Base-by-base conservation (phyloP, 1,284 basidiomycete species). In the Schizophyllum amplum region DNA sequence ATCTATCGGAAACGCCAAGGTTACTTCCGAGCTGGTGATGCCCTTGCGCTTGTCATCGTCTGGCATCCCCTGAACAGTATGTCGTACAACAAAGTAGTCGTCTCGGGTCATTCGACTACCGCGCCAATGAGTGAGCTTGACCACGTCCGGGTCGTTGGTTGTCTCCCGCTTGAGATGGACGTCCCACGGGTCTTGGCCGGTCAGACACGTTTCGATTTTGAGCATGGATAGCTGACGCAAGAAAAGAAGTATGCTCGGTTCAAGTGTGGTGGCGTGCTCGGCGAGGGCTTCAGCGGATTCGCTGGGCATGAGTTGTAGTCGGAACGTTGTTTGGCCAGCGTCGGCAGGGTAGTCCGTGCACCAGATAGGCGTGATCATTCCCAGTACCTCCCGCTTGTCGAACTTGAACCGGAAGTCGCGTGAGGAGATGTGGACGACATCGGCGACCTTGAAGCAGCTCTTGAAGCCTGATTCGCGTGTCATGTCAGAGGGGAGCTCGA, bases 351-450 rank as follows among this genome's bases (percentile, higher is more conserved):
- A 47, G 13, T 56, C 51, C 5, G 52, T 27, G 9, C 17, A 42
- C 55, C 55, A 56, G 33, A 27, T 27, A 26, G 55, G 55, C 2
- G 55, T 56, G 21, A 56, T 53, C 55, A 56, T 56, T 2, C 55
- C 55, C 4, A 56, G 25, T 24, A 52, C 17, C 7, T 42, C 33
- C 13, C 33, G 33, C 42, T 56, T 56, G 24, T 56, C 55, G 47
- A 56, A 56, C 11, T 20, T 23, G 51, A 56, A 56, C 15, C 27
- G 47, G 51, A 52, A 56, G 5, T 51, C 46, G 7, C 47, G 47
- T 5, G 55, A 56, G 4, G 51, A 52, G 47, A 56, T 56, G 51
- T 27, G 53, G 5, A 56, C 55, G 23, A 52, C 53, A 22, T 56
- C 51, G 11, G 55, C 55, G 46, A 56, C 55, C 33, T 56, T 56